These are phyloP conservation scores for Cymbopogon citratus DNA, from an alignment of 176 grass and related monocot species.

Conservation along the genomic window DNA sequence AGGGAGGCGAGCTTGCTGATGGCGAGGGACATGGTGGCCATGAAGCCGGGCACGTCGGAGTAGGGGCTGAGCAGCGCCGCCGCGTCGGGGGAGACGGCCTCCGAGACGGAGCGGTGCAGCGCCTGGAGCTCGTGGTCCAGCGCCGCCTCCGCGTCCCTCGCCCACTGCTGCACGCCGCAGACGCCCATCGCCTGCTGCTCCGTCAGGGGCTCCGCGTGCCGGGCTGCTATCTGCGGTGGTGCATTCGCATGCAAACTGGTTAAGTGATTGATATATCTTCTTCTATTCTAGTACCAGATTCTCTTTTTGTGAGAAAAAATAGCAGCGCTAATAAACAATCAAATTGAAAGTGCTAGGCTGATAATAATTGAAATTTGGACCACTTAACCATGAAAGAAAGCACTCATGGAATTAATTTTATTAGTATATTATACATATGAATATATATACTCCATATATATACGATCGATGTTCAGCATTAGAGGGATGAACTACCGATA, in stretches of 20 bases:
- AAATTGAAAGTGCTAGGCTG: too few relatives aligned
- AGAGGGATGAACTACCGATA: too few relatives aligned
- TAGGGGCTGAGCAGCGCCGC: conserved; percentile 22
- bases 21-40: conserved; percentile 57
- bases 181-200: conserved; percentile 33
- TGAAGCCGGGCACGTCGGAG: conserved; percentile 41
- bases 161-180: conserved; percentile 39
- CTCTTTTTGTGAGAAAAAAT: too few relatives aligned
- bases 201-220: conserved; percentile 44
- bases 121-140: conserved; percentile 44
- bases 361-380: too few relatives aligned
- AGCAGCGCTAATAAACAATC: too few relatives aligned
- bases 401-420: too few relatives aligned
- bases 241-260: neutral
- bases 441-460: too few relatives aligned
- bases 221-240: conserved; percentile 18
- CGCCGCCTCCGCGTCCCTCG: conserved; percentile 40
- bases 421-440: too few relatives aligned
- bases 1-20: conserved; percentile 52
- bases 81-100: conserved; percentile 34
- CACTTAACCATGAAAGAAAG: too few relatives aligned
- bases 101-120: conserved; percentile 34
- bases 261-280: too few relatives aligned
- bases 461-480: too few relatives aligned
- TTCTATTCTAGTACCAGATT: too few relatives aligned